Conservation (phyloP, 768 basidiomycete genomes). For the Pleurotus tuoliensis region DNA sequence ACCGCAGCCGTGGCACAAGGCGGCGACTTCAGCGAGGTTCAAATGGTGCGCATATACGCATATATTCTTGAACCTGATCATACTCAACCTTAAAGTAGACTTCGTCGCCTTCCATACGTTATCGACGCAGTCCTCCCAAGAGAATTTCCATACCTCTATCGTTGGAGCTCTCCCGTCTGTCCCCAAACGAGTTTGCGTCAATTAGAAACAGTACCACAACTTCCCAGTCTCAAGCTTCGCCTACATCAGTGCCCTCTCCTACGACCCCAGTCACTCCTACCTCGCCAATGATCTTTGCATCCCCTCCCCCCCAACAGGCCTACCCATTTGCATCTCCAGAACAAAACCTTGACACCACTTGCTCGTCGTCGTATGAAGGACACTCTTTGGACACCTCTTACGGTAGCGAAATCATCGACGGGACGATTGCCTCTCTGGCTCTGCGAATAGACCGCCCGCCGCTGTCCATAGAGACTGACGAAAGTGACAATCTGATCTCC, state of each 20-base stretch:
- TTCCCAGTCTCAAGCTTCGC: conserved; percentile 2
- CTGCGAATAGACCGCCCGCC: background rate
- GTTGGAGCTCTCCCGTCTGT: too few species aligned
- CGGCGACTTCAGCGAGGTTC: background rate
- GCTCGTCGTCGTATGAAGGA: conserved; percentile 16
- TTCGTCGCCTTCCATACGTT: background rate
- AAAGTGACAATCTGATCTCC: background rate
- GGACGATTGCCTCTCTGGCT: background rate
- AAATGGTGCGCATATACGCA: conserved; percentile 6
- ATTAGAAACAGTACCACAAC: background rate
- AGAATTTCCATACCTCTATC: too few species aligned
- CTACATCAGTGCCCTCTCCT: background rate
- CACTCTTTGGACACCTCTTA: conserved; percentile 26
- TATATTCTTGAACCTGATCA: background rate
- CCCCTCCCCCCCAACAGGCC: conserved; percentile 20
- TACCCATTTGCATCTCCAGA: conserved; percentile 10
- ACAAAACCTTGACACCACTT: conserved; percentile 9
- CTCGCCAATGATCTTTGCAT: conserved; percentile 23
- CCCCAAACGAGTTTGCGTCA: too few species aligned
- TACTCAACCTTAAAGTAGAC: background rate
- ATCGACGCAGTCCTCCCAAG: background rate
- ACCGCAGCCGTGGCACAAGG: background rate
- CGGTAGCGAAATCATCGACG: conserved; percentile 13
- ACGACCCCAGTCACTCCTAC: conserved; percentile 6
- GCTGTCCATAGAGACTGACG: conserved; percentile 8